Evolutionary conservation across 1,284 basidiomycete genomes (phyloP), one percentile per base, ranked within the genome.

Genomic region (Ceratobasidium sp.): DNA sequence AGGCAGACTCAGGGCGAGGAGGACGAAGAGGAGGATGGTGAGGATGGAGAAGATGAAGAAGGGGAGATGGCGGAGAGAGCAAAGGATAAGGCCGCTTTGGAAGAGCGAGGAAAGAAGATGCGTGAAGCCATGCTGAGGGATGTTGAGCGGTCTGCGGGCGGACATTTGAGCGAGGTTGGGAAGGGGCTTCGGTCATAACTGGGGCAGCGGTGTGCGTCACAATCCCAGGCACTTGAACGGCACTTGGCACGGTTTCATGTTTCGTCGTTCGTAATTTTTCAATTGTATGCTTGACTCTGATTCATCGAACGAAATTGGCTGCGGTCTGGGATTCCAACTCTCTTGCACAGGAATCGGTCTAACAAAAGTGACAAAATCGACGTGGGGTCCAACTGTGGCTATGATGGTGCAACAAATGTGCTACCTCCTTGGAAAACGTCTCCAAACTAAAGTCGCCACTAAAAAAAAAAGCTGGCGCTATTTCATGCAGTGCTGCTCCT

Each of bases 121-220:
- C 42, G 71, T 12, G 71, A 74, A 33, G 71, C 56, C 6, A 74
- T 74, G 71, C 33, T 74, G 59, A 59, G 71, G 46, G 71, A 74
- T 40, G 71, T 74, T 10, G 71, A 74, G n/a, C 42, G 71, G 2
- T 74, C 71, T 26, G 71, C 71, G 52, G 71, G 71, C 54, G 71
- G 71, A 33, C 57, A 74, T 54, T 64, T 74, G 46, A 74, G 71
- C 28, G 71, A 74, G 20, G 71, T 61, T 33, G 71, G 71, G 12
- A 74, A 64, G 61, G 71, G 71, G 26, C 56, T 59, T 26, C 5
- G 33, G 33, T 59, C 3, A 50, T 5, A 13, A 1, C 5, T 17
- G 48, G 12, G 48, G 15, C 3, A 13, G 33, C 17, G 6, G 48
- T 50, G 48, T 13, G 48, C 5, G 15, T 1, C 13, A 50, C 17